Base-by-base conservation (phyloP, 305 asterid genomes). In the Plantago rigida region DNA sequence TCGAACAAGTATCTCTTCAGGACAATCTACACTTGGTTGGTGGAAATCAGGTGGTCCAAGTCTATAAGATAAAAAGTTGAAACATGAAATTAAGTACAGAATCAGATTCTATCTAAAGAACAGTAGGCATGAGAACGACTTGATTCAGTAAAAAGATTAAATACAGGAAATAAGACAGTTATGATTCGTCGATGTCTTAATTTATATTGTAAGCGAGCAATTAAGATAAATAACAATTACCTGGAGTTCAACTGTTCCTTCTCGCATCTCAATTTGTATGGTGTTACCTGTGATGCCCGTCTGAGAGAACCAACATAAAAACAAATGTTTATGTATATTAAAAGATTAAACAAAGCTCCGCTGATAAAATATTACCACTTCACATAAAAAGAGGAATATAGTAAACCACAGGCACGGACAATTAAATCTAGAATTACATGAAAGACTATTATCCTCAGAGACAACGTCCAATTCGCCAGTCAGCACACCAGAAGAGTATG, bases 11-110 rank as follows among this genome's bases (percentile, higher is more conserved):
- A 84, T 82, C 87, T 93, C 99, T 77, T 93, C 99, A 2, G 86
- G 92, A 74, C 99, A 87, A 75, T 67, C 80, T 65, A 94, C 79
- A 72, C 95, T 79, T 72, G 73, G 99, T 1, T 94, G 90, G 74
- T 82, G 88, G 75, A 79, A 85, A 71, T 93, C 99, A 66, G 99
- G 99, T 41, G 93, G 94, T 67, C 94, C 96, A 66, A 93, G 93
- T 69, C 99, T 93, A 81, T 31, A 55, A 71, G 24, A 61, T 39
- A 53, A 69, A 34, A 26, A 36, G 42, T 47, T 58, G 56, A 28
- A 45, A 49, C 67, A 28, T 4, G 59, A 53, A 52, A 53, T 22
- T 39, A 53, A 53, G n/a, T 24, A 53, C 9, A 58, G 29, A 8
- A 45, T 28, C 13, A 44, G 44, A 66, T 34, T 13, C 39, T 22